Conservation (phyloP, 1,284 basidiomycete species). For the Exsudoporus floridanus region DNA sequence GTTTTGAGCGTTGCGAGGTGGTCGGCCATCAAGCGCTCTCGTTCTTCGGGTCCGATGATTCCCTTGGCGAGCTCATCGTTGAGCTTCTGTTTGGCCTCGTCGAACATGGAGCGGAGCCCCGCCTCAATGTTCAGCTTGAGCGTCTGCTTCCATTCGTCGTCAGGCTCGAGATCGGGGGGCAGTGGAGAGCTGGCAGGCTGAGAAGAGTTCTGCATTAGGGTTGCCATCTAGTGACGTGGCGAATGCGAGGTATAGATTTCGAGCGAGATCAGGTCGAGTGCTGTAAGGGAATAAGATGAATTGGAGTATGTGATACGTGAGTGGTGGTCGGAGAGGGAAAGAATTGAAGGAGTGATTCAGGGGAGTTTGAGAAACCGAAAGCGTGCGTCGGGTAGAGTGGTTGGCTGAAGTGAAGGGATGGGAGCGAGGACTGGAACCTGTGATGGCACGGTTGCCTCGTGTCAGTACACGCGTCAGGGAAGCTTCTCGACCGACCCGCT, state of each 20-base stretch:
- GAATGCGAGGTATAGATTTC: conserved; percentile 6
- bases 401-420: conserved; percentile 7
- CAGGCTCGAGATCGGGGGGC: conserved; percentile 47
- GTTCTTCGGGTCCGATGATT: conserved; percentile 28
- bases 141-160: conserved; percentile 50
- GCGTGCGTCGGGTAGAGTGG: conserved; percentile 14
- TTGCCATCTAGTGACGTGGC: conserved; percentile 35
- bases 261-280: conserved; percentile 7
- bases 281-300: background rate
- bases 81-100: conserved; percentile 47
- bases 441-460: conserved; percentile 41
- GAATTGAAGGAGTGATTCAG: background rate
- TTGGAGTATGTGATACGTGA: background rate
- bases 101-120: conserved; percentile 44
- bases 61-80: conserved; percentile 39
- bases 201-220: conserved; percentile 25
- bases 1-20: conserved; percentile 41
- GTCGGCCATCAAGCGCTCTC: conserved; percentile 37
- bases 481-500: conserved; percentile 8
- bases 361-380: conserved; percentile 1
- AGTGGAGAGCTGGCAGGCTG: conserved; percentile 22
- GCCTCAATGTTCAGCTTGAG: conserved; percentile 46
- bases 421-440: conserved; percentile 19
- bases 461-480: conserved; percentile 38
- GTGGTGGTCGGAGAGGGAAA: conserved; percentile 1